A percentile compares a stretch with the other conserved stretches of the same genome.
These are phyloP conservation scores for Diddensiella transvaalensis DNA, from an alignment of 805 yeast species.

Conservation along the genomic window DNA sequence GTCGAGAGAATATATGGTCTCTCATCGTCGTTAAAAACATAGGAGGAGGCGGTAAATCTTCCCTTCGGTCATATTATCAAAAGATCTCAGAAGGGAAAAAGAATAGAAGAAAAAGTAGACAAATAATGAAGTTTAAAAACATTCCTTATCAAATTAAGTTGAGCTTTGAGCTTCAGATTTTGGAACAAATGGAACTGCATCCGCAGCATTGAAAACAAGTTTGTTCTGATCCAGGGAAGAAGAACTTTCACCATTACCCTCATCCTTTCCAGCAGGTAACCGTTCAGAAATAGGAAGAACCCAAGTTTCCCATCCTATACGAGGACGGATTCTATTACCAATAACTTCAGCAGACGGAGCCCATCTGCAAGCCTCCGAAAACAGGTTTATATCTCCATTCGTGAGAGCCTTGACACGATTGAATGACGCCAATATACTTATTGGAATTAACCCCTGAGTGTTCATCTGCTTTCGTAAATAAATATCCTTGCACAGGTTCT, in stretches of 20 bases:
- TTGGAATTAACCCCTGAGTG: constrained; percentile 65
- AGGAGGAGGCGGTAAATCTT: neutral
- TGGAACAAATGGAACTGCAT: constrained; percentile 37
- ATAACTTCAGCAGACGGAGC: constrained; percentile 52
- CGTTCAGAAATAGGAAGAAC: constrained; percentile 55
- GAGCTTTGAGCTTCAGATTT: constrained; percentile 15
- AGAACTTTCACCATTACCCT: constrained; percentile 28
- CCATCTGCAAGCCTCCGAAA: constrained; percentile 52
- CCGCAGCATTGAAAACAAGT: constrained; percentile 33
- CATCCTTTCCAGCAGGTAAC: constrained; percentile 45
- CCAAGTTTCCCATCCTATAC: constrained; percentile 61
- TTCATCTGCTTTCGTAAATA: constrained; percentile 81
- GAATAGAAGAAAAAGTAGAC: no score
- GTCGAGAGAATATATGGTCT: neutral
- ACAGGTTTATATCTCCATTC: constrained; percentile 49
- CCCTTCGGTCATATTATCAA: neutral
- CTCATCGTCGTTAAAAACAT: neutral
- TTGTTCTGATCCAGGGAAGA: constrained; percentile 21
- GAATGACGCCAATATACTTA: constrained; percentile 61
- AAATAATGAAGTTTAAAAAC: no score
- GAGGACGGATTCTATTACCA: constrained; percentile 59
- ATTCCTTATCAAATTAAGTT: neutral
- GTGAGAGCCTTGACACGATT: constrained; percentile 69
- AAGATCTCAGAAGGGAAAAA: neutral
- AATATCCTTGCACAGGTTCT: constrained; percentile 80